phyloP scores from a whole-genome alignment of 2,329 filamentous ascomycete genomes.

The Trichophyton mentagrophytes region DNA sequence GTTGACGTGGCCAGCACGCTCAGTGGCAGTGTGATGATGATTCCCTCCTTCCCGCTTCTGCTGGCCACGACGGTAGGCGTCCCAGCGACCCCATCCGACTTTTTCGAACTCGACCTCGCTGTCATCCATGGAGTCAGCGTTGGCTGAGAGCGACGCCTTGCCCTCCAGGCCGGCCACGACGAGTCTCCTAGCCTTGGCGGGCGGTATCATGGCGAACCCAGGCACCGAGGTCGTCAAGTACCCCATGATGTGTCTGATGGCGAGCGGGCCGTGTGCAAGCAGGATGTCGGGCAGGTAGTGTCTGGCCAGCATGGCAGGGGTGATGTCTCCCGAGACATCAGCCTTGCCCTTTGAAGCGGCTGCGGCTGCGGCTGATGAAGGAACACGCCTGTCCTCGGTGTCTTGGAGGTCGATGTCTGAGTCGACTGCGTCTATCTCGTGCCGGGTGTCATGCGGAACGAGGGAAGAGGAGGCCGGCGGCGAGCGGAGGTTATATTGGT shows the following conservation, averaged over 20 bases:
- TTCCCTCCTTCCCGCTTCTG: slow-evolving; percentile 22
- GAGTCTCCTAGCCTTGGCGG: slow-evolving; percentile 76
- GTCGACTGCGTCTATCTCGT: slow-evolving; percentile 41
- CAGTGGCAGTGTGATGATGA: slow-evolving; percentile 20
- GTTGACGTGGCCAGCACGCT: slow-evolving; percentile 30
- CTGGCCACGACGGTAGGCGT: slow-evolving; percentile 62
- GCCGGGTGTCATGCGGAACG: slow-evolving; percentile 19
- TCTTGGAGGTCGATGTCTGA: slow-evolving; percentile 81
- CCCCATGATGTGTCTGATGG: slow-evolving; percentile 90
- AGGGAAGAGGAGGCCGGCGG: slow-evolving; percentile 30
- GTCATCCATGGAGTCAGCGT: slow-evolving; percentile 43
- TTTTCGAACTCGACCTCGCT: slow-evolving; percentile 60
- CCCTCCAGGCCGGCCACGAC: slow-evolving; percentile 88
- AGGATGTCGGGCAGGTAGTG: slow-evolving; percentile 85
- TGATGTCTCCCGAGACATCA: slow-evolving; percentile 73
- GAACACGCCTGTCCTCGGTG: slow-evolving; percentile 28
- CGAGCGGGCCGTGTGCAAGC: slow-evolving; percentile 74
- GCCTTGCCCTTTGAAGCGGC: slow-evolving; percentile 37
- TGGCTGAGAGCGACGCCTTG: slow-evolving; percentile 43
- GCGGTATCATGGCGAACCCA: slow-evolving; percentile 78
- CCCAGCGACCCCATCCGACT: slow-evolving; percentile 95
- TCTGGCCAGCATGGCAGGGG: slow-evolving; percentile 70
- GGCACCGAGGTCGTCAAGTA: slow-evolving; percentile 88
- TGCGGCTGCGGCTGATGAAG: slow-evolving; percentile 11
- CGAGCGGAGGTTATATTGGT: slow-evolving; percentile 13